Base-by-base conservation (phyloP, 768 basidiomycete genomes). In the Psilocybe subaeruginosa region DNA sequence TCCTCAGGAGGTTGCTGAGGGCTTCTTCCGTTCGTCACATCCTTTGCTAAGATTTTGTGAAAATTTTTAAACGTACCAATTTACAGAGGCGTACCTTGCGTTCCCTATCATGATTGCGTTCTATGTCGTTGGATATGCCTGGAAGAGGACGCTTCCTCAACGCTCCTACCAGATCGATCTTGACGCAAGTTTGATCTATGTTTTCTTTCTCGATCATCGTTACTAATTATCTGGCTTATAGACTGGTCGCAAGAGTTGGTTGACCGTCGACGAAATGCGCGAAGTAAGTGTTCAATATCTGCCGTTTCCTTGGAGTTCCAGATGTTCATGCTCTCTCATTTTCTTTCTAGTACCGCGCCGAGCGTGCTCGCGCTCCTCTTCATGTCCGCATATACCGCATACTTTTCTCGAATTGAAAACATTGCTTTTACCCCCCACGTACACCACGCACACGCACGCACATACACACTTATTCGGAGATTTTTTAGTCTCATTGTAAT, bases 221-320 rank as follows among this genome's bases (percentile, higher is more conserved):
- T 5, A 48, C 12, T 56, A 8, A 55, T 9, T 55, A 23, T 30
- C 9, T 60, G 29, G 33, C 23, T 48, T 35, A 37, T 46, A 75
- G 74, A 71, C 79, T 63, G 79, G 78, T 48, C 78, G 80, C 59
- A 81, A 80, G 73, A 77, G 76, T 65, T 81, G 80, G 80, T 69
- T 78, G 29, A 81, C 79, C 4, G 79, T 74, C 3, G 77, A 78
- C 54, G 76, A 81, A 63, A 80, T 81, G 80, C 72, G 76, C 47
- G 70, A 71, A 59, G 76, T 77, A 66, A 11, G 70, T 69, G 53
- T n/a, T 37, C 7, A 14, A 17, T 6, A 9, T 33, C 31, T 23
- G 23, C 8, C 30, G 0, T 8, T 4, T 8, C 7, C 45, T 39
- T 39, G 3, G 23, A 27, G 11, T 23, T 23, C 30, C 8, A 1